Evolutionary conservation across 495 filamentous ascomycete species (phyloP).

Genomic region (Aspergillus cristatus): DNA sequence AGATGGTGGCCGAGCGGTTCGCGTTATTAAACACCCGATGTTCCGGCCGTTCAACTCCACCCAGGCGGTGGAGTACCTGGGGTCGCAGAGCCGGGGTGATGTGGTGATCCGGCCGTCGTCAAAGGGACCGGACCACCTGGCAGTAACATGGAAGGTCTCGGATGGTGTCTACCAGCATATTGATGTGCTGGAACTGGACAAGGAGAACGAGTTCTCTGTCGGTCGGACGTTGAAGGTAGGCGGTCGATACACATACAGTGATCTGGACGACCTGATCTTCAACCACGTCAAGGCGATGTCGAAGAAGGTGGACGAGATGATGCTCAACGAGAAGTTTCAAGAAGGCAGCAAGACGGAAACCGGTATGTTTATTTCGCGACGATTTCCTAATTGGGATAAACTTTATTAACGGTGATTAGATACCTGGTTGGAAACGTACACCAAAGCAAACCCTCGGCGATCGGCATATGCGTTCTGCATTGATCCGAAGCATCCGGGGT

Average conservation of each 20-base stretch:
- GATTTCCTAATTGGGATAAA: too few species aligned
- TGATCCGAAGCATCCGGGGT: slow-evolving; percentile 83
- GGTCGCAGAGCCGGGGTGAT: slow-evolving; percentile 74
- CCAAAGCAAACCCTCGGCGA: slow-evolving; percentile 88
- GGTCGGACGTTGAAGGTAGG: slow-evolving; percentile 75
- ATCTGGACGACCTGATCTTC: slow-evolving; percentile 95
- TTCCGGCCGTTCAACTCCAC: slow-evolving; percentile 88
- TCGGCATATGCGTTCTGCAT: slow-evolving; percentile 92
- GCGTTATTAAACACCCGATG: slow-evolving; percentile 93
- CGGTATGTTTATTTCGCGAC: slow-evolving; percentile 56
- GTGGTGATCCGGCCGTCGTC: slow-evolving; percentile 92
- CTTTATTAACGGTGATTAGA: slow-evolving; percentile 53
- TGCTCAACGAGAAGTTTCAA: slow-evolving; percentile 84
- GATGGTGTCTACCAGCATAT: slow-evolving; percentile 94
- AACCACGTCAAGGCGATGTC: slow-evolving; percentile 96
- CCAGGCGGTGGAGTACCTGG: slow-evolving; percentile 90
- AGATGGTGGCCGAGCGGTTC: slow-evolving; percentile 66
- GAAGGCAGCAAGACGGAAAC: slow-evolving; percentile 68
- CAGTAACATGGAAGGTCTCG: slow-evolving; percentile 96
- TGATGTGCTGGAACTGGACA: slow-evolving; percentile 92
- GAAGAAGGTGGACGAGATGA: slow-evolving; percentile 94
- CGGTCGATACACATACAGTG: slow-evolving; percentile 80
- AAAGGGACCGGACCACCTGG: slow-evolving; percentile 87
- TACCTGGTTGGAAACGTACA: slow-evolving; percentile 90
- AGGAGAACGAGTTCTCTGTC: slow-evolving; percentile 91